Percentiles rank a stretch among this genome's conserved stretches.
Conservation (phyloP, 441 rosid species). For the Erodium moschatum region DNA sequence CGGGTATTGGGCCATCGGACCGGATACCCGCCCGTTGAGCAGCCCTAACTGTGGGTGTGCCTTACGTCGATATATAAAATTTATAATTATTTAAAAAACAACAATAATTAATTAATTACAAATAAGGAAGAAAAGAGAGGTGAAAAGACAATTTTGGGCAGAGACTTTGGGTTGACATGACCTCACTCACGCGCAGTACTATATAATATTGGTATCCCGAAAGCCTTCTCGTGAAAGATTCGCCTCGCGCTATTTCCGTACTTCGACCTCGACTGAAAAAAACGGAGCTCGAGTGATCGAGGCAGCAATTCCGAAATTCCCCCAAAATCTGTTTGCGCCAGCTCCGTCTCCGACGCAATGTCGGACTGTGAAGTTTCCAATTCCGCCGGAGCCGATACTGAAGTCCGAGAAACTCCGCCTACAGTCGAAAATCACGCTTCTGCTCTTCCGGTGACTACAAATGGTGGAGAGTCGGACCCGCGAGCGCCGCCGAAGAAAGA, state of each 20-base stretch:
- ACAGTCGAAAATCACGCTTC: not conserved
- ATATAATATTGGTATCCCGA: no score
- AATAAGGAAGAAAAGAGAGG: no score
- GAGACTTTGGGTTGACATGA: not conserved
- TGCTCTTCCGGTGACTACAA: slow-evolving; percentile 5
- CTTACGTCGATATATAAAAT: no score
- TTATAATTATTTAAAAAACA: no score
- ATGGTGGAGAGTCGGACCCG: slow-evolving; percentile 16
- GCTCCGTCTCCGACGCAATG: slow-evolving; percentile 23
- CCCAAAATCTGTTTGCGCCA: not conserved
- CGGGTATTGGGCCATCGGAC: no score
- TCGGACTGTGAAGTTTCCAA: slow-evolving; percentile 29
- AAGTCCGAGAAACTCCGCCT: slow-evolving; percentile 12
- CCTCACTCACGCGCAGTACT: not conserved
- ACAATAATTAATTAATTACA: no score
- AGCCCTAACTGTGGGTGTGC: no score
- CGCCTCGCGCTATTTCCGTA: not conserved
- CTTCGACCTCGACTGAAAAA: not conserved
- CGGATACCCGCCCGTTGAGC: no score
- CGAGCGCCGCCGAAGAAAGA: slow-evolving; percentile 34
- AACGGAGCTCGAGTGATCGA: not conserved
- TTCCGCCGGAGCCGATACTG: not conserved
- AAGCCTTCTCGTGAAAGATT: not conserved
- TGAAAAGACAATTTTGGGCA: not conserved
- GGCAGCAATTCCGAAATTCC: no score